A percentile compares a stretch with the other conserved stretches of the same genome.
Conservation (phyloP, 768 basidiomycete genomes). For the Filobasidium wieringae region DNA sequence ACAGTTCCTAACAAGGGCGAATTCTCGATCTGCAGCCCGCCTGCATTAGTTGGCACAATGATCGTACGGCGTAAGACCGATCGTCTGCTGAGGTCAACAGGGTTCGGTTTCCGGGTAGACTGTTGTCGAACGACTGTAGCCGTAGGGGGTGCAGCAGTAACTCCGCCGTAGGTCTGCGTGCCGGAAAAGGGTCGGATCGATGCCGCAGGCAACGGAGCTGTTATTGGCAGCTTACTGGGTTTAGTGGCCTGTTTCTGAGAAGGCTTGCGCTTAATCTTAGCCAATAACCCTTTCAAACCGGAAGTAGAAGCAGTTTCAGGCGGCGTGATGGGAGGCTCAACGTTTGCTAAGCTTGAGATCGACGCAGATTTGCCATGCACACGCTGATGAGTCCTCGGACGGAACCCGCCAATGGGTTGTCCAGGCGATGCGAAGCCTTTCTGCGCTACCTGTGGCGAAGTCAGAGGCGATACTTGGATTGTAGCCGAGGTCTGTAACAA, state of each 20-base stretch:
- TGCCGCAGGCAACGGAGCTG: too few species aligned
- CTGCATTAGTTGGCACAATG: not conserved
- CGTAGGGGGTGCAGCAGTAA: too few species aligned
- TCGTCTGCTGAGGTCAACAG: too few species aligned
- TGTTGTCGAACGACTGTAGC: too few species aligned
- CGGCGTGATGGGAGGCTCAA: not conserved
- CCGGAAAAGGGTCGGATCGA: too few species aligned
- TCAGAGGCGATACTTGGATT: constrained; percentile 2
- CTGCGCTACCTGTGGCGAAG: not conserved
- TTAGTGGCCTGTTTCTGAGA: not conserved
- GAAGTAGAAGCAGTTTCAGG: not conserved
- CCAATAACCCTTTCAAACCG: constrained; percentile 6
- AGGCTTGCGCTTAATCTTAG: constrained; percentile 10
- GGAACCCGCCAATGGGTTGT: not conserved
- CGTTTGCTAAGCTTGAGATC: not conserved
- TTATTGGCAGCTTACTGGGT: too few species aligned
- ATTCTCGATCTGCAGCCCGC: not conserved
- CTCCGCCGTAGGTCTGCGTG: too few species aligned
- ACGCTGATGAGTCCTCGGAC: not conserved
- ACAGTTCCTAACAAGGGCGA: not conserved
- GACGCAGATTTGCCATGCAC: not conserved
- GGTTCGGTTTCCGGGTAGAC: too few species aligned
- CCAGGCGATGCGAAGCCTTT: not conserved
- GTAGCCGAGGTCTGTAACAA: constrained; percentile 4
- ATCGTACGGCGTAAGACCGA: not conserved